Percentiles rank a stretch among this genome's conserved stretches.
These are phyloP conservation scores for Musa itinerans DNA, from an alignment of 176 grass and related monocot species.

Conservation along the genomic window DNA sequence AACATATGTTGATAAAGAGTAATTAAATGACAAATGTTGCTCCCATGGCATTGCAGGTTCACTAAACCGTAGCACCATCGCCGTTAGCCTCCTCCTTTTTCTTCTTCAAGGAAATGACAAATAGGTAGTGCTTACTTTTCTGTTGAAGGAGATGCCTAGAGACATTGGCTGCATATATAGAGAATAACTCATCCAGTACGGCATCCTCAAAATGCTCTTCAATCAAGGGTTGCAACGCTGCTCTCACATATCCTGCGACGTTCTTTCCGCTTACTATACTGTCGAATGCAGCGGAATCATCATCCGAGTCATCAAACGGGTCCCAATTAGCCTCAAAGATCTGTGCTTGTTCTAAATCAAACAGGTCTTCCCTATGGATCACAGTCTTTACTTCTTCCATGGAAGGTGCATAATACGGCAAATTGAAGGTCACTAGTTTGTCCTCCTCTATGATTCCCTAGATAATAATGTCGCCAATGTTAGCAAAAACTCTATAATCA, in stretches of 20 bases:
- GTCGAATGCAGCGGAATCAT: slow-evolving; percentile 6
- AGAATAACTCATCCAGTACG: slow-evolving; percentile 25
- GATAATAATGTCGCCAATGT: neutral
- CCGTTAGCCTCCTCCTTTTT: too few species aligned
- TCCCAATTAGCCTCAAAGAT: slow-evolving; percentile 32
- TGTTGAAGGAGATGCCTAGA: slow-evolving; percentile 12
- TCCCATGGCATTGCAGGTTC: too few species aligned
- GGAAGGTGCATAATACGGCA: slow-evolving; percentile 10
- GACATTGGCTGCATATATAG: neutral
- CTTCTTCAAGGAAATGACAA: neutral
- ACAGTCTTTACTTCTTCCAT: slow-evolving; percentile 22
- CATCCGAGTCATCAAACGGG: slow-evolving; percentile 19
- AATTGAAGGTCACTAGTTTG: slow-evolving; percentile 16
- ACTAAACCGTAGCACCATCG: too few species aligned
- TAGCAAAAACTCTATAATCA: too few species aligned
- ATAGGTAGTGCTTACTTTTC: neutral
- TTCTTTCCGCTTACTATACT: slow-evolving; percentile 12
- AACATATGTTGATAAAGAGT: too few species aligned
- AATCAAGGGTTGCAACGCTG: slow-evolving; percentile 16
- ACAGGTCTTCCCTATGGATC: slow-evolving; percentile 2
- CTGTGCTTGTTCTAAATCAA: slow-evolving; percentile 4
- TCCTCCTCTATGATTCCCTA: slow-evolving; percentile 19
- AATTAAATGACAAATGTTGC: too few species aligned
- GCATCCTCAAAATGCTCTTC: slow-evolving; percentile 19
- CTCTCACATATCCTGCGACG: slow-evolving; percentile 4